Evolutionary conservation across 306 rosid species (phyloP).

Genomic region (Psophocarpus tetragonolobus): DNA sequence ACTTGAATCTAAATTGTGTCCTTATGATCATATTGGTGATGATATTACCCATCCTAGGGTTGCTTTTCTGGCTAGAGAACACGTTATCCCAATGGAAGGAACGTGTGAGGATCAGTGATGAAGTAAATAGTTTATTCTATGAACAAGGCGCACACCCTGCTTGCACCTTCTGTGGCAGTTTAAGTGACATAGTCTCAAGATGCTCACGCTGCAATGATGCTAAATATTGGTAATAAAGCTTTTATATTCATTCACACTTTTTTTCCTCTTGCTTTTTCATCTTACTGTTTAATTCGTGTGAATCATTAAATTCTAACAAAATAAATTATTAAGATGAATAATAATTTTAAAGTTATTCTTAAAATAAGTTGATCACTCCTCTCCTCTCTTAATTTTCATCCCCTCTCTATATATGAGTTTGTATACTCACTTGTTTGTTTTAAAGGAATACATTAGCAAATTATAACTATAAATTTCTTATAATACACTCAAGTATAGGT

Average conservation of each 20-base stretch:
- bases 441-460: too few species aligned
- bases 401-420: too few species aligned
- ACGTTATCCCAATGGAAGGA: conserved; percentile 20
- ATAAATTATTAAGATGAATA: too few species aligned
- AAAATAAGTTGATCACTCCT: too few species aligned
- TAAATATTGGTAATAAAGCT: conserved; percentile 35
- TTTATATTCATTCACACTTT: background rate
- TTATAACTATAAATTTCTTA: too few species aligned
- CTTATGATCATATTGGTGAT: conserved; percentile 19
- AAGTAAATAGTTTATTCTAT: background rate
- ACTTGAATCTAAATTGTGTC: conserved; percentile 11
- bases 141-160: background rate
- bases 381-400: too few species aligned
- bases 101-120: background rate
- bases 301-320: too few species aligned
- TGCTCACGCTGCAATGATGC: conserved; percentile 39
- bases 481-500: too few species aligned
- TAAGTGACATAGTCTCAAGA: conserved; percentile 11
- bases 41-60: conserved; percentile 7
- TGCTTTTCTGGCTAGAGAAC: conserved; percentile 28
- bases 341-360: too few species aligned
- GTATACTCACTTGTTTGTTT: too few species aligned
- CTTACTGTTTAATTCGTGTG: too few species aligned
- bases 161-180: conserved; percentile 43
- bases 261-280: background rate